Evolutionary conservation across 352 stramenopile species (phyloP).

Genomic region (Phytopythium montanum): DNA sequence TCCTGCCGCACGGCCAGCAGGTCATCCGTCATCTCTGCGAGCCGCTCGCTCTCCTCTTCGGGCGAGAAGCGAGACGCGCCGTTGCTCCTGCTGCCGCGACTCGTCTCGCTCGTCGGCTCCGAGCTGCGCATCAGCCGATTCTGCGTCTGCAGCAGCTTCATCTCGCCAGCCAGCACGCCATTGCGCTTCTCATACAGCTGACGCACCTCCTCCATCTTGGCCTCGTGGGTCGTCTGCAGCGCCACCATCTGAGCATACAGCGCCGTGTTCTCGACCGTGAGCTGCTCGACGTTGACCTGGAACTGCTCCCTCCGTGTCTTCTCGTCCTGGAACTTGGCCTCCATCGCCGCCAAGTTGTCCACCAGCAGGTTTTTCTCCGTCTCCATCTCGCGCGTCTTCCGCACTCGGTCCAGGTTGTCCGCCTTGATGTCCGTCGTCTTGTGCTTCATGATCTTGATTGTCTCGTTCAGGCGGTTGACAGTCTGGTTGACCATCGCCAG

Average conservation of each 20-base stretch:
- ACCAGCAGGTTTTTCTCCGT: constrained; percentile 69
- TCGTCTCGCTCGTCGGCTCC: constrained; percentile 24
- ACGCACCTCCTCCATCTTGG: constrained; percentile 78
- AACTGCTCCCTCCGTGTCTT: constrained; percentile 81
- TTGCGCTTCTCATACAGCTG: constrained; percentile 71
- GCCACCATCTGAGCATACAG: constrained; percentile 87
- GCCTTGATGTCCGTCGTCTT: constrained; percentile 45
- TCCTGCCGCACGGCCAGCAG: constrained; percentile 58
- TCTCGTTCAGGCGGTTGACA: constrained; percentile 61
- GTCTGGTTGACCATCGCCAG: constrained; percentile 59
- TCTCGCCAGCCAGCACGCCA: constrained; percentile 59
- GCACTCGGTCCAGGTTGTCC: constrained; percentile 55
- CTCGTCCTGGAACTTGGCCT: constrained; percentile 76
- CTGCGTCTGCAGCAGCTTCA: constrained; percentile 74
- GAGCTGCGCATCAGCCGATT: constrained; percentile 63
- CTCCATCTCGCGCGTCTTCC: constrained; percentile 61
- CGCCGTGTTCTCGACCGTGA: constrained; percentile 83
- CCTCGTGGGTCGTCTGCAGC: constrained; percentile 74
- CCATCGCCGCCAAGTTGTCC: constrained; percentile 59
- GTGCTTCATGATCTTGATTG: constrained; percentile 51
- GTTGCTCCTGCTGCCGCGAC: constrained; percentile 9
- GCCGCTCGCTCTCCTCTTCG: constrained; percentile 45
- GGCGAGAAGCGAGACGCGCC: constrained; percentile 9
- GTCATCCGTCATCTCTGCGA: constrained; percentile 74
- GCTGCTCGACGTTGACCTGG: constrained; percentile 82